A percentile compares a stretch with the other conserved stretches of the same genome.
phyloP scores from a whole-genome alignment of 169 alveolate genomes.

The Plasmodium reichenowi region DNA sequence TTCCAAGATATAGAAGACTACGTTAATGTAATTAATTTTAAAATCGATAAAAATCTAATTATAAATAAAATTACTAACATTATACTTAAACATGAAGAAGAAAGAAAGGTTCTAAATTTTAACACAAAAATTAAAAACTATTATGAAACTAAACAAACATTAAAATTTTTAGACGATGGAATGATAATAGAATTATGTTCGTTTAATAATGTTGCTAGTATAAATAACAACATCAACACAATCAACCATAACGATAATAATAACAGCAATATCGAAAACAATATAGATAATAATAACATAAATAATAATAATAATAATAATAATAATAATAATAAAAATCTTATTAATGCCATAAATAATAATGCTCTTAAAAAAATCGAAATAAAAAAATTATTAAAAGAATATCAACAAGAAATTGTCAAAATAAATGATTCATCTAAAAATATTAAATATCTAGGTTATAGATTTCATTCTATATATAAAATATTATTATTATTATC shows the following conservation, averaged over 20 bases:
- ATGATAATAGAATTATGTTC: slow-evolving; percentile 66
- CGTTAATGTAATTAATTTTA: slow-evolving; percentile 55
- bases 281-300: slow-evolving; percentile 16
- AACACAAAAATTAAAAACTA: slow-evolving; percentile 63
- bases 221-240: slow-evolving; percentile 23
- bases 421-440: slow-evolving; percentile 61
- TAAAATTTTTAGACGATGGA: slow-evolving; percentile 71
- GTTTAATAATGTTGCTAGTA: slow-evolving; percentile 25
- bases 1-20: slow-evolving; percentile 68
- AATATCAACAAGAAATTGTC: slow-evolving; percentile 62
- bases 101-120: slow-evolving; percentile 57
- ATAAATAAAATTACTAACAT: slow-evolving; percentile 48
- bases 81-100: slow-evolving; percentile 62
- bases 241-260: slow-evolving; percentile 23
- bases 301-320: too few relatives aligned
- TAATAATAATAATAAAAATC: slow-evolving; percentile 27
- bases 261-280: too few relatives aligned
- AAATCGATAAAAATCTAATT: slow-evolving; percentile 56
- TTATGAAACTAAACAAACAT: slow-evolving; percentile 73
- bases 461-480: slow-evolving; percentile 59
- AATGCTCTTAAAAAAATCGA: slow-evolving; percentile 62
- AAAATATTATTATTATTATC: slow-evolving; percentile 44
- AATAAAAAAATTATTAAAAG: slow-evolving; percentile 68
- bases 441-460: slow-evolving; percentile 47
- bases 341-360: slow-evolving; percentile 53